These are phyloP conservation scores for Lachancea sp. DNA, from an alignment of 805 yeast species.

Conservation along the genomic window DNA sequence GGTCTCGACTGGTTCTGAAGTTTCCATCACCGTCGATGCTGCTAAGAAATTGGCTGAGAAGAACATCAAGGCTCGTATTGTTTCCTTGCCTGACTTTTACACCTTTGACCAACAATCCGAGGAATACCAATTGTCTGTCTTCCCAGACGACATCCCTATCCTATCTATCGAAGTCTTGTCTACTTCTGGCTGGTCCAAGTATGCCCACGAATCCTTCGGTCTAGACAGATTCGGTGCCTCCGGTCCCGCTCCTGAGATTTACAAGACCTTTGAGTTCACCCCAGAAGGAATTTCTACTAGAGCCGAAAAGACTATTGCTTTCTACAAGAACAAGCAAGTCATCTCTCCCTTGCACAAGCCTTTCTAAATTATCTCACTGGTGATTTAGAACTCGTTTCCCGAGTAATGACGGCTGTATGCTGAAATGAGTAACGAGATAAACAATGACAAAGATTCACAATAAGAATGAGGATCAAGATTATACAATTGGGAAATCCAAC, in stretches of 20 bases:
- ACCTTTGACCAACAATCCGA: slow-evolving; percentile 79
- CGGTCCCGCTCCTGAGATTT: slow-evolving; percentile 79
- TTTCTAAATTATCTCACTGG: slow-evolving; percentile 40
- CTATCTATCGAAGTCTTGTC: slow-evolving; percentile 91
- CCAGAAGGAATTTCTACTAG: slow-evolving; percentile 87
- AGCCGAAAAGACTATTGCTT: slow-evolving; percentile 70
- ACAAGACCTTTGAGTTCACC: slow-evolving; percentile 82
- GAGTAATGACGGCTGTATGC: too few relatives aligned
- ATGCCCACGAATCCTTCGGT: slow-evolving; percentile 95
- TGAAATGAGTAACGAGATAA: not conserved
- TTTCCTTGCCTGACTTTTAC: slow-evolving; percentile 87
- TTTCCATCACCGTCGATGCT: slow-evolving; percentile 73
- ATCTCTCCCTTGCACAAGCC: slow-evolving; percentile 76
- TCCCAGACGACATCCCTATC: slow-evolving; percentile 93
- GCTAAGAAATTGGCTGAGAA: slow-evolving; percentile 58
- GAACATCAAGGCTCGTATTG: slow-evolving; percentile 74
- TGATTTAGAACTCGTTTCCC: too few relatives aligned
- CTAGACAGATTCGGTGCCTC: slow-evolving; percentile 95
- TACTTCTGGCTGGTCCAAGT: slow-evolving; percentile 87
- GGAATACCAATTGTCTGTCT: slow-evolving; percentile 76
- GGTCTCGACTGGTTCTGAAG: slow-evolving; percentile 91
- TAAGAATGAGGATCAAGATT: not conserved
- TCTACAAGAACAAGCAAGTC: slow-evolving; percentile 71
- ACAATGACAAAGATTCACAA: not conserved
- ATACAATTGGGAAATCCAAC: too few relatives aligned